Evolutionary conservation across 1,284 basidiomycete genomes (phyloP), one percentile per base, ranked within the genome.

Genomic region (Sanghuangporus baumii): DNA sequence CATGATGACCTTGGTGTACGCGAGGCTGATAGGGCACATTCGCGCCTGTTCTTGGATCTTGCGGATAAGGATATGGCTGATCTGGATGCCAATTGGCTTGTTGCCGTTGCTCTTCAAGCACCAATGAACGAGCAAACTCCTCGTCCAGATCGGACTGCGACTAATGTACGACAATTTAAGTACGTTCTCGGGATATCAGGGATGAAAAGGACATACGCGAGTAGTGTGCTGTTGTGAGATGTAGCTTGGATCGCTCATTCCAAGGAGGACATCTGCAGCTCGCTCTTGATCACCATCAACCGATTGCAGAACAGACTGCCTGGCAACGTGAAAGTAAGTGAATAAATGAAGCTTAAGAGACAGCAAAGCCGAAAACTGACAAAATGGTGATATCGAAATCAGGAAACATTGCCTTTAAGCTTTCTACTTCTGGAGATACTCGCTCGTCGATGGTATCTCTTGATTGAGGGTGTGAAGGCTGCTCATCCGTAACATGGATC

Each of bases 161-260:
- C 61, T 58, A 20, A 20, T 34, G 9, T 26, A 38, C 41, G 54
- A 43, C 54, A 46, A 34, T 43, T 37, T 31, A 43, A 34, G 43
- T 47, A 46, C 11, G 8, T 46, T 46, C 16, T n/a, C 18, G 16
- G 59, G 34, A 37, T 31, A 48, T 18, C 23, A 41, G 48, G 9
- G 47, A 55, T 46, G 61, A 52, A 43, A 36, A 52, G 58, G 31
- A 43, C 41, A 60, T 67, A 73, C 70, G n/a, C 68, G 66, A 1
- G 64, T 65, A 23, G 0, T 71, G 69, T 2, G 66, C 63, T 68
- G 64, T 37, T 71, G 63, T 0, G 80, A 73, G 26, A 79, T 78
- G 70, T 88, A 91, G 6, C 85, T 79, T 1, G 90, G 91, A 74
- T 93, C 91, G 71, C 80, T 90, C 90, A 93, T 93, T 8, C 86